Conservation (phyloP, 352 stramenopile species). For the Plasmopara muralis region DNA sequence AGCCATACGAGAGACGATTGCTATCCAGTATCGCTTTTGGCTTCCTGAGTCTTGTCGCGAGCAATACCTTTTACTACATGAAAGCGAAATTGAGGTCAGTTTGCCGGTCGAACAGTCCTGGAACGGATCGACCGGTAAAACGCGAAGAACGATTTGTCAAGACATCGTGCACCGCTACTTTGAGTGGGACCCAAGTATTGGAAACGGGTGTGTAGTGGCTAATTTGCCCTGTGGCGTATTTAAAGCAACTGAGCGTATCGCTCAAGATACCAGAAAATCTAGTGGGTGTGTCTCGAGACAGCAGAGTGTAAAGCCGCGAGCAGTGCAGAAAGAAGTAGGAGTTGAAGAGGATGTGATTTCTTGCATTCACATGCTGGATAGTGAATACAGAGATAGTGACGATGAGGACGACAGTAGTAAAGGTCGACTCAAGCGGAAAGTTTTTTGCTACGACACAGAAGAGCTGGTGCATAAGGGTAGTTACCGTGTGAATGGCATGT, state of each 20-base stretch:
- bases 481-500: too few species aligned
- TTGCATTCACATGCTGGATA: too few species aligned
- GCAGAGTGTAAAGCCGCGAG: neutral
- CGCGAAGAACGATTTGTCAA: conserved; percentile 18
- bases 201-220: conserved; percentile 22
- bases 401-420: too few species aligned
- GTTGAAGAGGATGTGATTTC: too few species aligned
- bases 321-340: neutral
- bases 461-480: too few species aligned
- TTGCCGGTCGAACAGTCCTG: conserved; percentile 30
- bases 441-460: too few species aligned
- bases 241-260: conserved; percentile 9
- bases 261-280: neutral
- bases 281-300: neutral
- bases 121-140: conserved; percentile 12
- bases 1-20: neutral
- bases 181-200: conserved; percentile 21
- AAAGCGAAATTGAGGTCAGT: conserved; percentile 53
- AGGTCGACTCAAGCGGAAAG: too few species aligned
- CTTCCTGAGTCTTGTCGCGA: conserved; percentile 48
- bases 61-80: conserved; percentile 35
- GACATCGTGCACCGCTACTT: conserved; percentile 33
- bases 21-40: conserved; percentile 35
- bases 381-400: too few species aligned
- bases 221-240: conserved; percentile 30